Conservation (phyloP, 2,329 filamentous ascomycete genomes). For the Botrytis hyacinthi region DNA sequence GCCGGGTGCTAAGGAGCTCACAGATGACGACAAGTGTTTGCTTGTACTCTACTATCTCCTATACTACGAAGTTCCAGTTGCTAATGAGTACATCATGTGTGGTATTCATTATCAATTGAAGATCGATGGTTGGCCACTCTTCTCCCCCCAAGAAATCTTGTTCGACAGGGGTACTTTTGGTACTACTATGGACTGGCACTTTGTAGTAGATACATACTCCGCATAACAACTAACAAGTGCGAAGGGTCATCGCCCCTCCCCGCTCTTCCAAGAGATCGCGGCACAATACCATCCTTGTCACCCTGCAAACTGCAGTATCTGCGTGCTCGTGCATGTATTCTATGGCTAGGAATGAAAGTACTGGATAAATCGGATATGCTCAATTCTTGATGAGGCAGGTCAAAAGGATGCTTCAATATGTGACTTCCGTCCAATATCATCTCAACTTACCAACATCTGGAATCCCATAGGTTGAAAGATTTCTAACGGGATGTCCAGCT, state of each 20-base stretch:
- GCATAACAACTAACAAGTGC: background rate
- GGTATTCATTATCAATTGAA: background rate
- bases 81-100: background rate
- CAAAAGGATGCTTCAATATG: background rate
- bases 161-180: background rate
- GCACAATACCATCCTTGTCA: background rate
- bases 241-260: background rate
- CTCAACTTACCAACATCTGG: background rate
- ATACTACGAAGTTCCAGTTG: background rate
- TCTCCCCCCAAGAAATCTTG: background rate
- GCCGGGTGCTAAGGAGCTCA: background rate
- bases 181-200: background rate
- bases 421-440: background rate
- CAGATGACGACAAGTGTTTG: background rate
- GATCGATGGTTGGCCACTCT: background rate
- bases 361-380: conserved; percentile 24
- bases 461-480: background rate
- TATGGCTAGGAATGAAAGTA: conserved; percentile 27
- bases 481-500: background rate
- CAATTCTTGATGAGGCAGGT: conserved; percentile 13
- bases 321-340: conserved; percentile 27
- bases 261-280: background rate
- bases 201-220: background rate
- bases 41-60: background rate
- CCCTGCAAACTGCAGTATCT: background rate